A percentile compares a stretch with the other conserved stretches of the same genome.
These are phyloP conservation scores for Phanerochaete sordida DNA, from an alignment of 768 basidiomycete species.

Conservation along the genomic window DNA sequence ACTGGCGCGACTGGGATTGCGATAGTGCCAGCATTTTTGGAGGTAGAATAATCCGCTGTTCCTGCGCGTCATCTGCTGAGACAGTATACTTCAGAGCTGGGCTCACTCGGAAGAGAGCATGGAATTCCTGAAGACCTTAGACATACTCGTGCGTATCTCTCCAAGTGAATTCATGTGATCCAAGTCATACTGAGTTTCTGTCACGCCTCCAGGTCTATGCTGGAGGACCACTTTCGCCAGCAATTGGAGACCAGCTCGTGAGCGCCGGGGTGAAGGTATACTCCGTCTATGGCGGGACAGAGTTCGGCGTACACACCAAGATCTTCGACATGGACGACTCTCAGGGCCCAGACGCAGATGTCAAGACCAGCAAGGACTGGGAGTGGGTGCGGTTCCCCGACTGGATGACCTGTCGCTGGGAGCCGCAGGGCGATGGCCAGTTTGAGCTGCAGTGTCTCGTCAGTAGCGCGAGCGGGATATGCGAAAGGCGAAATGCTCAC, in stretches of 20 bases:
- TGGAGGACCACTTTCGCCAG: slow-evolving; percentile 12
- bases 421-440: slow-evolving; percentile 13
- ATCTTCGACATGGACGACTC: slow-evolving; percentile 2
- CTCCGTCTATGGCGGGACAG: slow-evolving; percentile 11
- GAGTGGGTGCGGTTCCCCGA: slow-evolving; percentile 13
- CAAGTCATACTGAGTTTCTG: background rate
- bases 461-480: background rate
- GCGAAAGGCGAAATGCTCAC: background rate
- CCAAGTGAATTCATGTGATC: no score
- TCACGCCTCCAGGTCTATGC: slow-evolving; percentile 4
- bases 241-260: slow-evolving; percentile 9
- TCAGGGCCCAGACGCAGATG: background rate
- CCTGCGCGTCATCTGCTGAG: no score
- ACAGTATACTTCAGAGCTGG: slow-evolving; percentile 12
- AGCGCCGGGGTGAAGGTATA: slow-evolving; percentile 5
- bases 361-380: slow-evolving; percentile 11
- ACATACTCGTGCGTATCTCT: slow-evolving; percentile 3
- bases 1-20: slow-evolving; percentile 12
- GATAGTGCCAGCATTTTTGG: slow-evolving; percentile 25
- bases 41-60: slow-evolving; percentile 14
- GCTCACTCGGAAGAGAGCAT: slow-evolving; percentile 4
- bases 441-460: slow-evolving; percentile 14
- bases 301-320: slow-evolving; percentile 8
- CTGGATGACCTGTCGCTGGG: slow-evolving; percentile 7
- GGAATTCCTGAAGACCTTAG: slow-evolving; percentile 4